phyloP scores from a whole-genome alignment of 352 stramenopile genomes.

The Phytopythium cucurbitacearum region DNA sequence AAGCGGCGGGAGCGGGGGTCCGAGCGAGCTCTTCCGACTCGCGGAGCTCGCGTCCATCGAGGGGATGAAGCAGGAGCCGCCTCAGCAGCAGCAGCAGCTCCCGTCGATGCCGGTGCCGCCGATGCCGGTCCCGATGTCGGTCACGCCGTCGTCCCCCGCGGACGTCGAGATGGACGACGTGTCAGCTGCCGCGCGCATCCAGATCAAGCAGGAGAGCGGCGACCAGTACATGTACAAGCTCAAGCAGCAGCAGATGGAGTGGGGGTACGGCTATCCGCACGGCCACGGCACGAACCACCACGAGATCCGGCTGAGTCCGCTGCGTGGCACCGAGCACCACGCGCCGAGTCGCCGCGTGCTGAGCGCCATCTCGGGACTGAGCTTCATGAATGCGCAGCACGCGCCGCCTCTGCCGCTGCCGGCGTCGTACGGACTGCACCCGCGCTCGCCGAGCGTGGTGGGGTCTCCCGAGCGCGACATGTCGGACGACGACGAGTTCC shows the following conservation, averaged over 20 bases:
- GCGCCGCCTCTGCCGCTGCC: slow-evolving; percentile 19
- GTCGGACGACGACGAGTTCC: slow-evolving; percentile 13
- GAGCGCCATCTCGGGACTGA: slow-evolving; percentile 39
- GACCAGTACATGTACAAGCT: slow-evolving; percentile 30
- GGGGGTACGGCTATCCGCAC: slow-evolving; percentile 7
- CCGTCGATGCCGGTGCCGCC: neutral
- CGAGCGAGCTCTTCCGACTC: slow-evolving; percentile 65
- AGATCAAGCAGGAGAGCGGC: slow-evolving; percentile 26
- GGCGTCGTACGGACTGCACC: slow-evolving; percentile 14
- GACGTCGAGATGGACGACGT: slow-evolving; percentile 43
- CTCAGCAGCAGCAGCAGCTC: slow-evolving; percentile 3
- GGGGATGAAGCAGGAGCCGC: slow-evolving; percentile 63
- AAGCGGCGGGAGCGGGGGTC: slow-evolving; percentile 2
- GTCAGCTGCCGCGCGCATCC: slow-evolving; percentile 14
- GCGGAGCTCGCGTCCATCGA: slow-evolving; percentile 73
- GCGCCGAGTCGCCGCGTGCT: slow-evolving; percentile 29
- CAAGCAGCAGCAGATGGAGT: slow-evolving; percentile 26
- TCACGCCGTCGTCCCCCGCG: slow-evolving; percentile 2
- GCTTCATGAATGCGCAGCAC: slow-evolving; percentile 53
- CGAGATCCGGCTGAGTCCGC: slow-evolving; percentile 59
- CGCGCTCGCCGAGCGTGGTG: slow-evolving; percentile 7
- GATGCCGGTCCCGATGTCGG: neutral
- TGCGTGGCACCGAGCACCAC: slow-evolving; percentile 32
- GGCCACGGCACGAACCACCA: slow-evolving; percentile 39
- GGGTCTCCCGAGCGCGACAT: slow-evolving; percentile 18